Percentiles rank a stretch among this genome's conserved stretches.
These are phyloP conservation scores for Aspergillus ellipticus DNA, from an alignment of 495 filamentous ascomycete genomes.

Conservation along the genomic window DNA sequence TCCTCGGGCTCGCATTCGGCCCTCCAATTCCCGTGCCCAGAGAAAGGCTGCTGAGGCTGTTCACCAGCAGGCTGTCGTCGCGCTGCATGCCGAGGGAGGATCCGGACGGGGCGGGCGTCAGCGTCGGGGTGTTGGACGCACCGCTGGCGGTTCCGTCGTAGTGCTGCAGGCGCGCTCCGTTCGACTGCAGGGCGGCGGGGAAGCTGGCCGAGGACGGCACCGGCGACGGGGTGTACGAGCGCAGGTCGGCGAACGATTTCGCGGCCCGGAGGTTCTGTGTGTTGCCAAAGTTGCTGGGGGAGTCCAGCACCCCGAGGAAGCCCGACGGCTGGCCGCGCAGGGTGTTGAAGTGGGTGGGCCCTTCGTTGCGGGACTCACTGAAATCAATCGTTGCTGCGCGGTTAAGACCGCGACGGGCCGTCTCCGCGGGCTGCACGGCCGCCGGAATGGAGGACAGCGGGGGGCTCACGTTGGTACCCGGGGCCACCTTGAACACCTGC, in stretches of 20 bases:
- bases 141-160: constrained; percentile 56
- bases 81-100: constrained; percentile 54
- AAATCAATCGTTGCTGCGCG: constrained; percentile 98
- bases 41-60: constrained; percentile 62
- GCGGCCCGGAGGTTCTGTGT: constrained; percentile 83
- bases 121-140: constrained; percentile 66
- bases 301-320: constrained; percentile 79
- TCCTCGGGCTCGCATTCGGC: constrained; percentile 53
- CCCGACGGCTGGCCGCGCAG: constrained; percentile 72
- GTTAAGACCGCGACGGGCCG: constrained; percentile 75
- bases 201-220: constrained; percentile 86
- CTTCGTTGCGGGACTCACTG: constrained; percentile 75
- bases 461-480: constrained; percentile 62
- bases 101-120: constrained; percentile 72
- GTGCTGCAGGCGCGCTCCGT: constrained; percentile 60
- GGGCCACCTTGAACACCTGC: constrained; percentile 72
- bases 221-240: constrained; percentile 91
- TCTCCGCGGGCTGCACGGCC: constrained; percentile 63
- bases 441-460: constrained; percentile 55
- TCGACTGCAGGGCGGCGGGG: constrained; percentile 64
- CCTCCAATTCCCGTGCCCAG: constrained; percentile 60
- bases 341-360: constrained; percentile 64
- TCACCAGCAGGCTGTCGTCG: constrained; percentile 64
- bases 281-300: constrained; percentile 64
- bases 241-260: constrained; percentile 94